phyloP scores from a whole-genome alignment of 148 eudicot genomes.

The Chenopodium quinoa region DNA sequence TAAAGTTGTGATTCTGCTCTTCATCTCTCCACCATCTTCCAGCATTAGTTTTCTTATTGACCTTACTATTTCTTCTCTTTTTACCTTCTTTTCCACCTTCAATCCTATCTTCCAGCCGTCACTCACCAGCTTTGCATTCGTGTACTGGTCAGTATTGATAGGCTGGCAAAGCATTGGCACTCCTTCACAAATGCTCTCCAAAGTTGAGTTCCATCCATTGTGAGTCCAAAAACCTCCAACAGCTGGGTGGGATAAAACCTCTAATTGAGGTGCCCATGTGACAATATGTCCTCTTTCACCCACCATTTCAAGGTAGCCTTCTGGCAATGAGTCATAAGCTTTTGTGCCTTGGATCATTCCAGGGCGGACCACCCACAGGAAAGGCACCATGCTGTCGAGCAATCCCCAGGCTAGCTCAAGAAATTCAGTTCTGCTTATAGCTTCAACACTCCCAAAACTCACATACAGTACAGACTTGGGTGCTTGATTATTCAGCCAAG shows the following conservation, averaged over 20 bases:
- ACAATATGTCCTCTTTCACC: slow-evolving; percentile 40
- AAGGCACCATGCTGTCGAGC: slow-evolving; percentile 47
- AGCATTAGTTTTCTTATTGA: slow-evolving; percentile 36
- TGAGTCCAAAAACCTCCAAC: slow-evolving; percentile 58
- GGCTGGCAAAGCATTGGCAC: slow-evolving; percentile 65
- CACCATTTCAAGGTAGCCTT: slow-evolving; percentile 27
- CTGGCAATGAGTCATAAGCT: slow-evolving; percentile 34
- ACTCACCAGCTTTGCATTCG: slow-evolving; percentile 45
- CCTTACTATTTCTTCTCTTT: slow-evolving; percentile 32
- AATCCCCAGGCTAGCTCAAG: slow-evolving; percentile 45
- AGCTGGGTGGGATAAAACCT: slow-evolving; percentile 55
- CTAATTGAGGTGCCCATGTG: slow-evolving; percentile 54
- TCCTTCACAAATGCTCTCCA: slow-evolving; percentile 63
- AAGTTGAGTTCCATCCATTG: slow-evolving; percentile 61
- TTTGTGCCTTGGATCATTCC: slow-evolving; percentile 28
- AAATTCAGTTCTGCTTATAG: slow-evolving; percentile 33
- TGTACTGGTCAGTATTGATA: slow-evolving; percentile 39
- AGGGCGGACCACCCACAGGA: slow-evolving; percentile 61
- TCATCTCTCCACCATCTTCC: slow-evolving; percentile 40
- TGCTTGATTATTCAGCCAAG: background rate
- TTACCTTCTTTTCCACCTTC: slow-evolving; percentile 27
- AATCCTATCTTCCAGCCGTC: slow-evolving; percentile 53
- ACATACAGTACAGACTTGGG: slow-evolving; percentile 55
- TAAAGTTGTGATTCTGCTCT: slow-evolving; percentile 20
- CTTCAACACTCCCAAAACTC: slow-evolving; percentile 54